Conservation (phyloP, 1,284 basidiomycete genomes). For the Schizopora paradoxa region DNA sequence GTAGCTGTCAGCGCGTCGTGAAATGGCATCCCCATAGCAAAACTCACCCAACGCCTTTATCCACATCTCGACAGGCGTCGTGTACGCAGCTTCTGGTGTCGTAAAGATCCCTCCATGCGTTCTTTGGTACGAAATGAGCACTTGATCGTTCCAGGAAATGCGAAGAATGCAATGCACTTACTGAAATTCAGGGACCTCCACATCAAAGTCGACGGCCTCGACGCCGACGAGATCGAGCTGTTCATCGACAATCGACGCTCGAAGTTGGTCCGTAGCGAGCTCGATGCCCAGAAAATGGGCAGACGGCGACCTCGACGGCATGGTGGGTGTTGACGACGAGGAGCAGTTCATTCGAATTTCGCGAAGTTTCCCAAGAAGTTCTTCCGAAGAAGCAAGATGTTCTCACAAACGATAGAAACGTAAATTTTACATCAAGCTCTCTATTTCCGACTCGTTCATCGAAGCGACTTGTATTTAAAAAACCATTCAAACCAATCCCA, state of each 20-base stretch:
- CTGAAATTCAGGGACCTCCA: conserved; percentile 75
- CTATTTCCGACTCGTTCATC: no score
- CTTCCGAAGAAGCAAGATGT: no score
- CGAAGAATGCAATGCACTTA: conserved; percentile 37
- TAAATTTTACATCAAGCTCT: no score
- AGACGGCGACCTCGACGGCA: conserved; percentile 17
- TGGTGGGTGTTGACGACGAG: conserved; percentile 2
- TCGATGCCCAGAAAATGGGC: conserved; percentile 42
- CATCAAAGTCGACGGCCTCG: conserved; percentile 75
- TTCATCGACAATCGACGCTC: conserved; percentile 76
- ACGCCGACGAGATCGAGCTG: conserved; percentile 72
- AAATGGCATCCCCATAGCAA: conserved; percentile 32
- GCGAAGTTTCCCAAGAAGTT: conserved; percentile 4
- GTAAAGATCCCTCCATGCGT: conserved; percentile 82
- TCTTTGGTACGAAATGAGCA: conserved; percentile 33
- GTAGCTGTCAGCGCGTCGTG: conserved; percentile 25
- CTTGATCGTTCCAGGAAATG: conserved; percentile 16
- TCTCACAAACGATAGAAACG: no score
- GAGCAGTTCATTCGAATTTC: conserved; percentile 1
- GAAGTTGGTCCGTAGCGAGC: conserved; percentile 72
- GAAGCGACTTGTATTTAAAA: no score
- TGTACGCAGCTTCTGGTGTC: conserved; percentile 76
- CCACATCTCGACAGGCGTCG: conserved; percentile 83
- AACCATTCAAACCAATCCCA: no score
- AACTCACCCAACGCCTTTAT: conserved; percentile 71